phyloP scores from a whole-genome alignment of 306 rosid genomes.

The Acacia confusa region DNA sequence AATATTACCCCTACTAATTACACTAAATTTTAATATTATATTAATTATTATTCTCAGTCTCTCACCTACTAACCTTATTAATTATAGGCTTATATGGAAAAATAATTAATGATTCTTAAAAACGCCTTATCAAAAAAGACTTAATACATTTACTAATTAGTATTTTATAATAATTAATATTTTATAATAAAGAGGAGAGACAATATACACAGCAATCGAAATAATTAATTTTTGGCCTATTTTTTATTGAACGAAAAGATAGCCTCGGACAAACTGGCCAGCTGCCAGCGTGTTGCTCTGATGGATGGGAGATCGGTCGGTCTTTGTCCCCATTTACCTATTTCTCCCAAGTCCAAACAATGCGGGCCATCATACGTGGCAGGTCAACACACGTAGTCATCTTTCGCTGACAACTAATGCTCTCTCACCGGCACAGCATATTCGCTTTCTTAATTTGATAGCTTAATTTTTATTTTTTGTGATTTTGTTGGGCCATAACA shows the following conservation, averaged over 20 bases:
- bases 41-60: too few relatives aligned
- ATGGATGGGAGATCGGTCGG: background rate
- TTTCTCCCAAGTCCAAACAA: background rate
- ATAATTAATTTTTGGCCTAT: background rate
- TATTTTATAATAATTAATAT: too few relatives aligned
- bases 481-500: background rate
- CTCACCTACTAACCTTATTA: too few relatives aligned
- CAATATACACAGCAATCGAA: too few relatives aligned
- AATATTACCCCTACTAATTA: too few relatives aligned
- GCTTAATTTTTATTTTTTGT: background rate
- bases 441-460: background rate
- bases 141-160: too few relatives aligned
- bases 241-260: background rate
- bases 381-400: background rate
- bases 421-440: background rate
- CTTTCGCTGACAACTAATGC: background rate
- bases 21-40: too few relatives aligned
- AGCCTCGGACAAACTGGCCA: background rate
- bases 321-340: background rate
- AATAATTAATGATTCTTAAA: too few relatives aligned
- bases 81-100: too few relatives aligned
- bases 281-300: background rate
- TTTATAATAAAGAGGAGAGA: too few relatives aligned
- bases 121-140: too few relatives aligned
- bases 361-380: background rate